Evolutionary conservation across 495 filamentous ascomycete species (phyloP), one percentile per base, ranked within the genome.

Genomic region (Penicillium herquei): DNA sequence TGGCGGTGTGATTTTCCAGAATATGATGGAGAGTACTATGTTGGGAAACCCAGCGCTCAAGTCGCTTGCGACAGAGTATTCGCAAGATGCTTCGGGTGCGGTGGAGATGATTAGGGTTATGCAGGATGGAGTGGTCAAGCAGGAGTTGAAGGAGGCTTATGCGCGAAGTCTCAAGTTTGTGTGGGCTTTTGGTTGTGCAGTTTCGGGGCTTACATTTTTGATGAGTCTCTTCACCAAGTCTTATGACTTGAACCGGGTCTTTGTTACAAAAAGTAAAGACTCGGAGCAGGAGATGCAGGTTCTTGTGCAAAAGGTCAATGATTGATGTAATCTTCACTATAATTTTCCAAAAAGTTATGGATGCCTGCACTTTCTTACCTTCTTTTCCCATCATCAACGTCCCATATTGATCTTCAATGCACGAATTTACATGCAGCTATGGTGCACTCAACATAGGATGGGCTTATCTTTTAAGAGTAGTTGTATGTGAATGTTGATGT

Each of bases 1-100:
- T 48, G 78, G 77, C 3, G 74, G 76, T 26, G 71, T 70, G 9
- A 64, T 77, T 1, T 63, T 63, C 14, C 55, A 57, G 31, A 58
- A 58, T 17, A 55, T 44, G n/a, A 58, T 63, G 30, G 46, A 55
- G 43, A 45, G 16, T 8, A 78, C 79, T 42, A 52, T 86, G 0
- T 17, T 51, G 13, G 44, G 47, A 2, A 70, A 78, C 17, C 65
- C 73, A 0, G 61, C 59, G 6, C 66, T 83, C 21, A 70, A 64
- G 2, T 49, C 56, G 1, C 44, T 69, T 30, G 82, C 81, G 2
- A 65, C 52, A n/a, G 63, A 66, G 17, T 79, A 79, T 55, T 74
- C 74, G 21, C 70, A 69, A 8, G 79, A 87, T 66, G 80, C 82
- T 1, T 79, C 81, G 4, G 71, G 72, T n/a, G 57, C 84, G 39